phyloP scores from a whole-genome alignment of 108 stramenopile species.

The Nitzschia putrida region DNA sequence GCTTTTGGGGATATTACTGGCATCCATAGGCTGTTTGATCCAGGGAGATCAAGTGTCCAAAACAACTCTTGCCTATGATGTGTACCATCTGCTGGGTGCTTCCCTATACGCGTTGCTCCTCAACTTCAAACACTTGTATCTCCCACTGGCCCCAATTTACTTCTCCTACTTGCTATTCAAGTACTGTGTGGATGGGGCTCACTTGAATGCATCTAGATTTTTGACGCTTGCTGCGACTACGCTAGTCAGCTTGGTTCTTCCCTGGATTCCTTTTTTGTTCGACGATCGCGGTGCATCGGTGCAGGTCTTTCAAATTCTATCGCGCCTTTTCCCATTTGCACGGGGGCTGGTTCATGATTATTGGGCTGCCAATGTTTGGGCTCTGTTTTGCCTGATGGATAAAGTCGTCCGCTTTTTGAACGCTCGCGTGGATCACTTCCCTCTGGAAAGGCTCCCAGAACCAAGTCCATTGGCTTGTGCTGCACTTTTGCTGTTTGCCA shows the following conservation, averaged over 20 bases:
- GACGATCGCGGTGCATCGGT: conserved; percentile 16
- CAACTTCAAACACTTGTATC: conserved; percentile 92
- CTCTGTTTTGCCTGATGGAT: conserved; percentile 75
- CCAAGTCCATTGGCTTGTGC: conserved; percentile 64
- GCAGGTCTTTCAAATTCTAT: conserved; percentile 67
- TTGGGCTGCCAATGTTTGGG: conserved; percentile 98
- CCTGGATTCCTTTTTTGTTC: conserved; percentile 70
- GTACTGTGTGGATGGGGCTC: conserved; percentile 57
- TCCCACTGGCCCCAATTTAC: conserved; percentile 86
- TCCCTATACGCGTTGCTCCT: conserved; percentile 75
- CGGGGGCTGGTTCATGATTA: conserved; percentile 96
- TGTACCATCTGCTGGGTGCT: conserved; percentile 56
- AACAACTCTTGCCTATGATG: conserved; percentile 8
- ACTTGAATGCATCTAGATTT: conserved; percentile 57
- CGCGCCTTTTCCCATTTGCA: conserved; percentile 93
- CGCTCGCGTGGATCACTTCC: not conserved
- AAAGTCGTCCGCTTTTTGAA: conserved; percentile 43
- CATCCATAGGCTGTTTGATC: conserved; percentile 67
- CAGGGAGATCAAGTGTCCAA: conserved; percentile 36
- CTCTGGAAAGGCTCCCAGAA: conserved; percentile 47
- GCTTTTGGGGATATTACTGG: conserved; percentile 84
- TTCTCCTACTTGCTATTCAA: conserved; percentile 73
- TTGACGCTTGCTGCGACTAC: conserved; percentile 57
- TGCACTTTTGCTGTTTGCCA: conserved; percentile 43
- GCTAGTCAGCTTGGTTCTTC: conserved; percentile 52